Evolutionary conservation across 768 basidiomycete species (phyloP), one percentile per base, ranked within the genome.

Genomic region (Xerocomellus chrysenteron): DNA sequence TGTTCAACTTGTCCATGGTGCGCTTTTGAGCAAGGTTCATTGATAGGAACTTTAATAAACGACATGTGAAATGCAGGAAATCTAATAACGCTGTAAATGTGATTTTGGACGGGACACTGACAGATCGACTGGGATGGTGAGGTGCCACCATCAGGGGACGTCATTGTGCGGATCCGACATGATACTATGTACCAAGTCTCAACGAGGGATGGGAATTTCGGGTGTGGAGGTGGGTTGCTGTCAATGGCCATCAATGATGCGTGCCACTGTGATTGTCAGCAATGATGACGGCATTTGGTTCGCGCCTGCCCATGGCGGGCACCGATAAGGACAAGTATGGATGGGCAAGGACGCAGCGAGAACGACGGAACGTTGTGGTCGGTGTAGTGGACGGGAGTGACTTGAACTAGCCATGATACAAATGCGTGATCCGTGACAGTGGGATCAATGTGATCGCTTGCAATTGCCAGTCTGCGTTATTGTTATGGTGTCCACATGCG

Each of bases 201-300:
- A 42, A 44, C 7, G 12, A 49, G 24, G 7, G 16, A 32, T 61
- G 59, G 54, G 43, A 57, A 61, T 41, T 52, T 42, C 46, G 45
- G 45, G 24, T 26, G 50, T 52, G 60, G 54, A 47, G 40, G 52
- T 39, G 57, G 55, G 42, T 48, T 48, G 24, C 28, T 40, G 14
- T 58, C 33, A 45, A 28, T 42, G 13, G n/a, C 10, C 14, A 11
- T 32, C 35, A 40, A 40, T 28, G 28, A 21, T 21, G 21, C n/a
- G 2, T 21, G 21, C 21, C 21, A 21, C 21, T 21, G 26, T 28
- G 26, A 28, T 28, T 28, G 28, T 6, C 28, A 28, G 28, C 28
- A 28, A 28, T 28, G 28, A 28, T 26, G 42, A 55, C 40, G 39
- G 43, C 30, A 60, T 58, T 62, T 2, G 46, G 50, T 42, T 47